These are phyloP conservation scores for Teratosphaeria zuluensis DNA, from an alignment of 2,329 filamentous ascomycete species.

Conservation along the genomic window DNA sequence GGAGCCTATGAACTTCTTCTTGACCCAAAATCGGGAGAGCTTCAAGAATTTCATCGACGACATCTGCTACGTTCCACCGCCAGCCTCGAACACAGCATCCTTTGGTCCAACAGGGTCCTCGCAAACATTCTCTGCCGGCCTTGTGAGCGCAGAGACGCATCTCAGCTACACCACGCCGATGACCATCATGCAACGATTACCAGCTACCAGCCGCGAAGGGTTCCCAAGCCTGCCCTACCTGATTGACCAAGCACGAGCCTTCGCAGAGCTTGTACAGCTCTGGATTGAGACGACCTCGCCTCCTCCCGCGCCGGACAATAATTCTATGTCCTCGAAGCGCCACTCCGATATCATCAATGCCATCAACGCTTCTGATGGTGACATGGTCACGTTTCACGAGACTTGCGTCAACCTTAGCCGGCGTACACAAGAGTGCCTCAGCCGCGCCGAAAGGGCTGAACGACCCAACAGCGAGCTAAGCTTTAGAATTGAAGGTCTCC, in stretches of 20 bases:
- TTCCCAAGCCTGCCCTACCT: conserved; percentile 90
- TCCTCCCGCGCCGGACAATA: conserved; percentile 4
- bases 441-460: conserved; percentile 43
- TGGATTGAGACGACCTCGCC: conserved; percentile 53
- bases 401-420: conserved; percentile 38
- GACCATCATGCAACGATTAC: conserved; percentile 75
- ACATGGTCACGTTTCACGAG: conserved; percentile 40
- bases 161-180: conserved; percentile 73
- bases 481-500: conserved; percentile 44
- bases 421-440: conserved; percentile 41
- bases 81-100: conserved; percentile 43
- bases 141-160: conserved; percentile 23
- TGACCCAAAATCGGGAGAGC: conserved; percentile 62
- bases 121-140: conserved; percentile 16
- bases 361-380: conserved; percentile 30
- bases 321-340: conserved; percentile 10
- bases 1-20: conserved; percentile 93
- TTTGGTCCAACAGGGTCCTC: conserved; percentile 20
- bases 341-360: conserved; percentile 25
- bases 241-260: conserved; percentile 78
- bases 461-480: conserved; percentile 39
- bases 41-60: conserved; percentile 83
- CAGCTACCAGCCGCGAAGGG: conserved; percentile 73
- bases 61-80: conserved; percentile 71
- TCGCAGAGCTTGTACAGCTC: conserved; percentile 71